A percentile compares a stretch with the other conserved stretches of the same genome.
phyloP scores from a whole-genome alignment of 2,329 filamentous ascomycete species.

The Colletotrichum cordylinicola region DNA sequence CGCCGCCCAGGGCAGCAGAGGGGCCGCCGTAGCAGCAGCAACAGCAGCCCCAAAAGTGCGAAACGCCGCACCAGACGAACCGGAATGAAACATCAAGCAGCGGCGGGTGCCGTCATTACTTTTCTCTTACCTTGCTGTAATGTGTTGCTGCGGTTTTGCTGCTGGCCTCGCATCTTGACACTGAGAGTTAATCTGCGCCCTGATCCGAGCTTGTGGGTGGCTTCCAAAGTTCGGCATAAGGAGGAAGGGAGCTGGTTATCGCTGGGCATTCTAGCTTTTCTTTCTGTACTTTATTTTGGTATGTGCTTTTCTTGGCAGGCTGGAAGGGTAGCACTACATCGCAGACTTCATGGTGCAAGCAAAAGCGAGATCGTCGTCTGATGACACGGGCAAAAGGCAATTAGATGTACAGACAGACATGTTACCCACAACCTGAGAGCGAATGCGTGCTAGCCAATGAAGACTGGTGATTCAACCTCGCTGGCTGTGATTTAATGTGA shows the following conservation, averaged over 20 bases:
- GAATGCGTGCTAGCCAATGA: background rate
- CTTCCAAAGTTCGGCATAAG: background rate
- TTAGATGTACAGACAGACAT: background rate
- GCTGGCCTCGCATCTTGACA: background rate
- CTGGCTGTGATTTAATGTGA: background rate
- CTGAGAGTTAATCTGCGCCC: background rate
- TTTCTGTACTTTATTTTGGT: background rate
- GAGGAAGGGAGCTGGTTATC: background rate
- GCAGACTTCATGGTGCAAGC: background rate
- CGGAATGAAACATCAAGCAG: slow-evolving; percentile 10
- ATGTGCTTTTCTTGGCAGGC: background rate
- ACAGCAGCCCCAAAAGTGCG: background rate
- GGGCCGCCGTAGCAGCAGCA: background rate
- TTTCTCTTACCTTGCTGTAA: background rate
- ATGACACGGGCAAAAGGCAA: background rate
- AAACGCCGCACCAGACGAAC: slow-evolving; percentile 18
- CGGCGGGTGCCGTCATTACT: background rate
- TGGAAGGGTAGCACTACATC: background rate
- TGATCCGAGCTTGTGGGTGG: background rate
- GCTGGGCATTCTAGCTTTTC: background rate
- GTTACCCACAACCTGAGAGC: background rate
- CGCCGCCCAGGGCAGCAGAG: background rate
- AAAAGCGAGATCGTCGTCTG: background rate
- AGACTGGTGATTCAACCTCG: background rate
- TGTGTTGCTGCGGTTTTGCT: background rate